These are phyloP conservation scores for Wallacemonas sp. DNA, from an alignment of 208 protist genomes.

Conservation along the genomic window DNA sequence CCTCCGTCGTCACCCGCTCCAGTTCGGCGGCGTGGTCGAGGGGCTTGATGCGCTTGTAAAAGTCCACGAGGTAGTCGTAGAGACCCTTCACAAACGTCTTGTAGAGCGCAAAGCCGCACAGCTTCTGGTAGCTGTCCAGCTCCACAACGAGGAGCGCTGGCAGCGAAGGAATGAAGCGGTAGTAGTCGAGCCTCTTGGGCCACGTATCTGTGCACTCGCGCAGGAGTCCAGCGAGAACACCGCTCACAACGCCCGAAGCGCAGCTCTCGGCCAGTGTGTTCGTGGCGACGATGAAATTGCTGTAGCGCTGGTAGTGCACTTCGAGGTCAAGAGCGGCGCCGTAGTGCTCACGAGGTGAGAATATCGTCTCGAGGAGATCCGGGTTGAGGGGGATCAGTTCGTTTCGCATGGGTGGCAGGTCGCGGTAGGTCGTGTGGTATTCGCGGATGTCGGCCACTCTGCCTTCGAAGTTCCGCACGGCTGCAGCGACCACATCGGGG, in stretches of 20 bases:
- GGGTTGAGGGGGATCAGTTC: slow-evolving; percentile 56
- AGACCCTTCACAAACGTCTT: slow-evolving; percentile 52
- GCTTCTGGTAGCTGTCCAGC: slow-evolving; percentile 65
- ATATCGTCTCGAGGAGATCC: slow-evolving; percentile 52
- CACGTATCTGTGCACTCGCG: slow-evolving; percentile 21
- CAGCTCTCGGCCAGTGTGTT: slow-evolving; percentile 39
- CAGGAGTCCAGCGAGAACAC: background rate
- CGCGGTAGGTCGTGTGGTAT: slow-evolving; percentile 77
- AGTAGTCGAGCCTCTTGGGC: slow-evolving; percentile 66
- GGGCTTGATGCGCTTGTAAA: slow-evolving; percentile 59
- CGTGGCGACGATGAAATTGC: slow-evolving; percentile 65
- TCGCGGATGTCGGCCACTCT: slow-evolving; percentile 82
- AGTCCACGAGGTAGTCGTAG: slow-evolving; percentile 56
- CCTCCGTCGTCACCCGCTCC: slow-evolving; percentile 45
- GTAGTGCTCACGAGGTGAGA: slow-evolving; percentile 57
- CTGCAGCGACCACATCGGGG: slow-evolving; percentile 42
- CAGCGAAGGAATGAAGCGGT: slow-evolving; percentile 60
- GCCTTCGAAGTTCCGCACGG: slow-evolving; percentile 72
- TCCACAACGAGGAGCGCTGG: slow-evolving; percentile 46
- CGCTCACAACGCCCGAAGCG: background rate
- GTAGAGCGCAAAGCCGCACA: slow-evolving; percentile 71
- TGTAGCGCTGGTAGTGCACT: slow-evolving; percentile 71
- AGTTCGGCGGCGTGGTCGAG: slow-evolving; percentile 49
- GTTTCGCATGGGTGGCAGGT: slow-evolving; percentile 54
- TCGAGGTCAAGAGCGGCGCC: slow-evolving; percentile 81